Conservation (phyloP, 805 yeast species). For the Pichia sporocuriosa region DNA sequence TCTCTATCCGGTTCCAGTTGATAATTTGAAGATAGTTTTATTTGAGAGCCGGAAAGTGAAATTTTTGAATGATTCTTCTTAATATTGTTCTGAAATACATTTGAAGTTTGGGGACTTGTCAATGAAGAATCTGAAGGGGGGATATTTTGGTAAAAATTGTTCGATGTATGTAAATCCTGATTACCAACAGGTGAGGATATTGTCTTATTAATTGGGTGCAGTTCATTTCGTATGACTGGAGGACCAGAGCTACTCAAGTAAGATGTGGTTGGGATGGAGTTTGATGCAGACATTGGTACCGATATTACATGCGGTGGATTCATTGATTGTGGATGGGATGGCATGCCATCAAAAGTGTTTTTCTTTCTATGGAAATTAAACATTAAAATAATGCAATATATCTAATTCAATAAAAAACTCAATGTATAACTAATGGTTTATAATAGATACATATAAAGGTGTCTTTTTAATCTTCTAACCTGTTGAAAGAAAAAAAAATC, state of each 20-base stretch:
- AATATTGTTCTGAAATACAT: too few relatives aligned
- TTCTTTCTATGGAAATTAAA: slow-evolving; percentile 5
- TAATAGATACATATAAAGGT: neutral
- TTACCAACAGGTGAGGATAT: neutral
- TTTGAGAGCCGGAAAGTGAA: too few relatives aligned
- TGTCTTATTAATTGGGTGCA: neutral
- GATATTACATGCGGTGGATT: neutral
- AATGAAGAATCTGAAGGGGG: too few relatives aligned
- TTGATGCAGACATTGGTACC: neutral
- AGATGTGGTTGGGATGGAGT: neutral
- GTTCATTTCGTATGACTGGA: neutral
- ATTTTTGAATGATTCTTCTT: too few relatives aligned
- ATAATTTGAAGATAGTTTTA: too few relatives aligned
- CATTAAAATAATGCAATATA: neutral
- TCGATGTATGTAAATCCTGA: too few relatives aligned
- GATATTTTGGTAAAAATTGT: too few relatives aligned
- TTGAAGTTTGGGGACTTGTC: too few relatives aligned
- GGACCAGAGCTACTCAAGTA: neutral
- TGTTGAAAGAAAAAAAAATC: too few relatives aligned
- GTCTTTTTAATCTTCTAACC: too few relatives aligned
- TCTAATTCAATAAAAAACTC: neutral
- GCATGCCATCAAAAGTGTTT: neutral
- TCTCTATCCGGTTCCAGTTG: too few relatives aligned
- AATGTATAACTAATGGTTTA: neutral
- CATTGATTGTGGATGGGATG: neutral